Evolutionary conservation across 495 filamentous ascomycete species (phyloP), one percentile per base, ranked within the genome.

Genomic region (Penicillium coprophilum): DNA sequence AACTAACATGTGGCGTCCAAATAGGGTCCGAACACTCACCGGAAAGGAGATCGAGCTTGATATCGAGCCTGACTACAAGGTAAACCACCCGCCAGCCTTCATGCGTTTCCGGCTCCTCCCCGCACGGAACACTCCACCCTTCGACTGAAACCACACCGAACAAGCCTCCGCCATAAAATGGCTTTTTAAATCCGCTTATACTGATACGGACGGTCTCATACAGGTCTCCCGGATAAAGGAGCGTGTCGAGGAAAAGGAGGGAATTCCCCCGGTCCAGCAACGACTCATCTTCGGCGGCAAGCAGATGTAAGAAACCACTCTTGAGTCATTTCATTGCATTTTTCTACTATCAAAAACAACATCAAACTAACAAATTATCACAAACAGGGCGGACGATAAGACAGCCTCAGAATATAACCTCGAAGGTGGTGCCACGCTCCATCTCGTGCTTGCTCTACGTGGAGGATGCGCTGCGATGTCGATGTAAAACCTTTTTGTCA

Each of bases 1-100:
- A 45, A 46, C 60, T 69, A 40, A 67, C 54, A 55, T 46, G 30
- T 11, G 27, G 10, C 27, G 46, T 48, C 36, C 24, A 20, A n/a
- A 31, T 41, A 98, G 94, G 80, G 94, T 98, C 71, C 89, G 94
- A 67, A 98, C 94, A 63, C 85, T 98, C 54, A 97, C 94, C 49
- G 95, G 94, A 65, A 97, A 97, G 79, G 90, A 97, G 76, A 97
- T 98, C 75, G 92, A 96, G 77, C 84, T 98, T 53, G 92, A 97
- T 70, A 95, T 98, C 67, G 94, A 98, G 77, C 77, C 84, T 9
- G 87, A 92, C 62, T 92, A 96, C 77, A 95, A 90, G 80, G 92
- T 96, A 75, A 65, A 59, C 41, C 20, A n/a, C 50, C 24, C 36
- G 15, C n/a, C 13, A 52, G 32, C 30, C 20, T 27, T 11, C 24